Percentiles rank a stretch among this genome's conserved stretches.
phyloP scores from a whole-genome alignment of 345 rosid species.

The Corymbia maculata region DNA sequence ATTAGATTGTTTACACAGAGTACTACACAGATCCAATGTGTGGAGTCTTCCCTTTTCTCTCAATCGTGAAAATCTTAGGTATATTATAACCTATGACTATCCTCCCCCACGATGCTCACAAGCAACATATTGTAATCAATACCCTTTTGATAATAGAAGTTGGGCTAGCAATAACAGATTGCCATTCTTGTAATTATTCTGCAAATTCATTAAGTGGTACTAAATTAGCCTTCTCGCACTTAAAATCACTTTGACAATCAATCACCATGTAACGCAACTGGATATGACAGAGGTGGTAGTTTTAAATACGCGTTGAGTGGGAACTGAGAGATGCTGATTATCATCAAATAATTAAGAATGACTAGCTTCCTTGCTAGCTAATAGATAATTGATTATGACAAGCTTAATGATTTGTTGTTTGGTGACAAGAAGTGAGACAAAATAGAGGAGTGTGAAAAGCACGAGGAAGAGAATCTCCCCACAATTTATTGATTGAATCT shows the following conservation, averaged over 20 bases:
- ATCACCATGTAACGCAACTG: neutral
- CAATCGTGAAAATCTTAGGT: neutral
- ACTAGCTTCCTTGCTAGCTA: neutral
- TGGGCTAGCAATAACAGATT: neutral
- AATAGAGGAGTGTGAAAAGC: neutral
- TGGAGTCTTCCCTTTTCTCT: neutral
- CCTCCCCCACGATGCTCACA: neutral
- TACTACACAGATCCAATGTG: neutral
- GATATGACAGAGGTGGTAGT: neutral
- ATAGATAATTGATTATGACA: neutral
- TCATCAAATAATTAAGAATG: neutral
- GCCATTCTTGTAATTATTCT: neutral
- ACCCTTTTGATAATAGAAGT: neutral
- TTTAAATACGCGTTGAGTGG: rapidly evolving
- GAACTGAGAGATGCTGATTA: neutral
- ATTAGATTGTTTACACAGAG: neutral
- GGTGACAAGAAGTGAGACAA: neutral
- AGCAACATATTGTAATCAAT: neutral
- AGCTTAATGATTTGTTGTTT: neutral
- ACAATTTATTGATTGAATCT: neutral
- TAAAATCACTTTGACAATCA: neutral
- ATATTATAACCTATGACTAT: neutral
- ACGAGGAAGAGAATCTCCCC: neutral
- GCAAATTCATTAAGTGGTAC: neutral
- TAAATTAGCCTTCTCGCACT: neutral